phyloP scores from a whole-genome alignment of 768 basidiomycete species.

The Collybiopsis luxurians region DNA sequence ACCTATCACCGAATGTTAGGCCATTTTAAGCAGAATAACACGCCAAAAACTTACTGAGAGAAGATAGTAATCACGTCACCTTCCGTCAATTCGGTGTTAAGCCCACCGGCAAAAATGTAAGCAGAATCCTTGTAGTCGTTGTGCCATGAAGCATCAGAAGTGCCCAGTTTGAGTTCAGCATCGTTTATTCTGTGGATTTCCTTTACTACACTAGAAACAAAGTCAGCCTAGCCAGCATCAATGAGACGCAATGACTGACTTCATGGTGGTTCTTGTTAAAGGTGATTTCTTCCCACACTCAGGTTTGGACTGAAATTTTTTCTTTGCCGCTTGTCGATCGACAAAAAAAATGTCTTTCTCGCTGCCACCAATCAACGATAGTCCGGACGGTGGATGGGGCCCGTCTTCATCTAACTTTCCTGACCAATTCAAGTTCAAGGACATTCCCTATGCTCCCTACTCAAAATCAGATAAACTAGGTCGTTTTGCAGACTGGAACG shows the following conservation, averaged over 20 bases:
- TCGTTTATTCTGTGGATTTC: slow-evolving; percentile 96
- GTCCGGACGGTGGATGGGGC: slow-evolving; percentile 93
- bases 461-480: slow-evolving; percentile 99
- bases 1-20: slow-evolving; percentile 46
- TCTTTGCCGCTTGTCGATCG: slow-evolving; percentile 7
- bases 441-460: slow-evolving; percentile 98
- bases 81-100: slow-evolving; percentile 88
- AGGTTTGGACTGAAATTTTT: slow-evolving; percentile 25
- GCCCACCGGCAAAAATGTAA: slow-evolving; percentile 90
- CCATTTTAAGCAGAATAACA: slow-evolving; percentile 4
- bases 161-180: slow-evolving; percentile 78
- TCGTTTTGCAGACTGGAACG: slow-evolving; percentile 97
- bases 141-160: slow-evolving; percentile 82
- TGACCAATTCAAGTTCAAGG: slow-evolving; percentile 94
- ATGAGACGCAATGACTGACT: slow-evolving; percentile 46
- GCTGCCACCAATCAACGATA: slow-evolving; percentile 86
- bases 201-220: slow-evolving; percentile 68
- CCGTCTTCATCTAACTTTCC: slow-evolving; percentile 80
- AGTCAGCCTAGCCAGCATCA: neutral
- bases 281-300: slow-evolving; percentile 27
- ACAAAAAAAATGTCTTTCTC: slow-evolving; percentile 73
- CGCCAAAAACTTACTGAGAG: slow-evolving; percentile 71
- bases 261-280: slow-evolving; percentile 47
- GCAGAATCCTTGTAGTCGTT: slow-evolving; percentile 98
- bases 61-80: slow-evolving; percentile 97